Conservation (phyloP, 2,329 filamentous ascomycete genomes). For the Epichloe gansuensis region DNA sequence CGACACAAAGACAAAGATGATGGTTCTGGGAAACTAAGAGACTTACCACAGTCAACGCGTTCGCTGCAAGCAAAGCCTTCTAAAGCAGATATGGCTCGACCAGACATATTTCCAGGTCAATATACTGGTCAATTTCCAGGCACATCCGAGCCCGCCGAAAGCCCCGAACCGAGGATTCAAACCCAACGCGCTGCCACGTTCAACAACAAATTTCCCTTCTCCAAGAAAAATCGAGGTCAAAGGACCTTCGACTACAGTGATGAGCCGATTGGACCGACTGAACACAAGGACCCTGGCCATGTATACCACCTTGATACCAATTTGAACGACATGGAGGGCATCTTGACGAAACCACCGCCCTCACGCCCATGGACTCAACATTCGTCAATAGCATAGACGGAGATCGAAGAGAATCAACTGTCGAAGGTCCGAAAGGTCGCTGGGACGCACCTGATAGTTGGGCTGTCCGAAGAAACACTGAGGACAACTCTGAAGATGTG, state of each 20-base stretch:
- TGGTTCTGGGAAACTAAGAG: conserved; percentile 29
- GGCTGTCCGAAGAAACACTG: conserved; percentile 68
- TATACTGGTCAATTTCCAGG: conserved; percentile 20
- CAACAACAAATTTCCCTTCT: conserved; percentile 52
- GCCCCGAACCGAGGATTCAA: conserved; percentile 16
- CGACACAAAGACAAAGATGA: conserved; percentile 45
- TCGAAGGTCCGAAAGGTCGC: conserved; percentile 37
- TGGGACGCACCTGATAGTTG: conserved; percentile 97
- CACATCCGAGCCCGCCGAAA: conserved; percentile 18
- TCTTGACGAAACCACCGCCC: conserved; percentile 60
- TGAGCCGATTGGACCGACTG: conserved; percentile 48
- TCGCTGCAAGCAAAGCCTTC: conserved; percentile 41
- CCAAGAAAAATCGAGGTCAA: conserved; percentile 39
- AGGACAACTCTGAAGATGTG: conserved; percentile 46
- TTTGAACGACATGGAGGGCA: conserved; percentile 82
- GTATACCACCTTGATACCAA: conserved; percentile 78
- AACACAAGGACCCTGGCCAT: conserved; percentile 45
- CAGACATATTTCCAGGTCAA: conserved; percentile 23
- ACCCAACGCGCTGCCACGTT: conserved; percentile 37
- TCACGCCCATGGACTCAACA: conserved; percentile 57
- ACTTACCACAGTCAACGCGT: conserved; percentile 39
- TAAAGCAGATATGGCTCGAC: conserved; percentile 31
- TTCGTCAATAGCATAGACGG: conserved; percentile 33
- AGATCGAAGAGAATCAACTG: conserved; percentile 25
- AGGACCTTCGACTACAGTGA: conserved; percentile 40